Conservation (phyloP, 1,139 yeast species). For the Keqinozyma sinolaborantium region DNA sequence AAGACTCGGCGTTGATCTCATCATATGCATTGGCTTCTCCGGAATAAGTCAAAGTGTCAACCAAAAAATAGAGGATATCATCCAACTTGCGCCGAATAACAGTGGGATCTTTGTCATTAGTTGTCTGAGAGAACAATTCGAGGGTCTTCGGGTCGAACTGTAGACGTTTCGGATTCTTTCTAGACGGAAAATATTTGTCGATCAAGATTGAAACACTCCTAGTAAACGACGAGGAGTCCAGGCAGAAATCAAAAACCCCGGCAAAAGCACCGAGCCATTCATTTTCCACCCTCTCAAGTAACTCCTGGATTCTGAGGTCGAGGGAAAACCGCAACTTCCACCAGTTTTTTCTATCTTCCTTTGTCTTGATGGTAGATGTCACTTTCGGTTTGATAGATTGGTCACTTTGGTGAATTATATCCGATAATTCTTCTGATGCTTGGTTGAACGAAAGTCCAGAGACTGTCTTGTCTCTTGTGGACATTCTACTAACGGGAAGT, state of each 20-base stretch:
- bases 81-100: conserved; percentile 34
- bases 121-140: background rate
- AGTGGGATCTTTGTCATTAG: conserved; percentile 25
- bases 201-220: background rate
- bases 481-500: conserved; percentile 13
- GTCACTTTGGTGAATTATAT: conserved; percentile 60
- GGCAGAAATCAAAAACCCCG: conserved; percentile 58
- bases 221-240: too few species aligned
- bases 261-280: conserved; percentile 82
- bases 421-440: conserved; percentile 41
- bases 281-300: conserved; percentile 59
- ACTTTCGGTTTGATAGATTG: conserved; percentile 52
- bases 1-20: conserved; percentile 56
- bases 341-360: conserved; percentile 69
- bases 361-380: conserved; percentile 49
- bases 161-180: background rate
- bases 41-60: conserved; percentile 58
- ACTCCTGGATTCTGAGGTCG: conserved; percentile 50
- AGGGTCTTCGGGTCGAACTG: background rate
- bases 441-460: conserved; percentile 39
- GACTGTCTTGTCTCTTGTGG: conserved; percentile 37
- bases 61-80: conserved; percentile 60
- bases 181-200: conserved; percentile 2
- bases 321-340: conserved; percentile 68
- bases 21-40: conserved; percentile 66